phyloP scores from a whole-genome alignment of 169 alveolate genomes.

The Cryptosporidium xiaoi region DNA sequence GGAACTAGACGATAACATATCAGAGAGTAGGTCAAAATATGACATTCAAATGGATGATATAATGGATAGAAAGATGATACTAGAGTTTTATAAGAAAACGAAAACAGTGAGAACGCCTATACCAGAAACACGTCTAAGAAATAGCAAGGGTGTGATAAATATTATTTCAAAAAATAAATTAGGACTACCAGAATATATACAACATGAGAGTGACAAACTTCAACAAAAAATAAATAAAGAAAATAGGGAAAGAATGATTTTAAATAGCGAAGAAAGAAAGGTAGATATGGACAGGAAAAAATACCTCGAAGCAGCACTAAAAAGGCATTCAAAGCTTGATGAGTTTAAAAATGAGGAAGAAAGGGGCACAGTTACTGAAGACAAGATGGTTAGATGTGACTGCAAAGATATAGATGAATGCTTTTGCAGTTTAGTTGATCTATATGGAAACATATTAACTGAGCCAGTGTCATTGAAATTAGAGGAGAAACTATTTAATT shows the following conservation, averaged over 20 bases:
- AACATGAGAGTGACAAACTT: slow-evolving; percentile 28
- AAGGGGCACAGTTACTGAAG: background rate
- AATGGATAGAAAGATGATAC: slow-evolving; percentile 1
- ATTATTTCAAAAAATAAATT: slow-evolving; percentile 13
- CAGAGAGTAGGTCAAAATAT: background rate
- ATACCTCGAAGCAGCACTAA: slow-evolving; percentile 58
- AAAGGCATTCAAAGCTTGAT: slow-evolving; percentile 11
- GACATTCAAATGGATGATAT: background rate
- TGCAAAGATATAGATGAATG: slow-evolving; percentile 19
- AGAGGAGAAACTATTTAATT: slow-evolving; percentile 42
- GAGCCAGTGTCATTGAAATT: slow-evolving; percentile 52
- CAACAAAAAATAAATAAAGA: slow-evolving; percentile 4
- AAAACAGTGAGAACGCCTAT: slow-evolving; percentile 17
- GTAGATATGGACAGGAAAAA: slow-evolving; percentile 49
- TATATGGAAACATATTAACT: slow-evolving; percentile 41
- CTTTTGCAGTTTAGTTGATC: slow-evolving; percentile 12
- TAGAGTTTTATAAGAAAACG: background rate
- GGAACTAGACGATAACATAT: background rate
- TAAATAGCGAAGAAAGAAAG: slow-evolving; percentile 17
- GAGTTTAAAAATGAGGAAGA: background rate
- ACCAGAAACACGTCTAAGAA: slow-evolving; percentile 51
- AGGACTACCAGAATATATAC: slow-evolving; percentile 11
- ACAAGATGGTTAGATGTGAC: slow-evolving; percentile 15
- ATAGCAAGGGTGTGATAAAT: slow-evolving; percentile 26
- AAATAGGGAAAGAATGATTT: background rate